Evolutionary conservation across 441 rosid species (phyloP), one percentile per base, ranked within the genome.

Genomic region (Populus hybrid): DNA sequence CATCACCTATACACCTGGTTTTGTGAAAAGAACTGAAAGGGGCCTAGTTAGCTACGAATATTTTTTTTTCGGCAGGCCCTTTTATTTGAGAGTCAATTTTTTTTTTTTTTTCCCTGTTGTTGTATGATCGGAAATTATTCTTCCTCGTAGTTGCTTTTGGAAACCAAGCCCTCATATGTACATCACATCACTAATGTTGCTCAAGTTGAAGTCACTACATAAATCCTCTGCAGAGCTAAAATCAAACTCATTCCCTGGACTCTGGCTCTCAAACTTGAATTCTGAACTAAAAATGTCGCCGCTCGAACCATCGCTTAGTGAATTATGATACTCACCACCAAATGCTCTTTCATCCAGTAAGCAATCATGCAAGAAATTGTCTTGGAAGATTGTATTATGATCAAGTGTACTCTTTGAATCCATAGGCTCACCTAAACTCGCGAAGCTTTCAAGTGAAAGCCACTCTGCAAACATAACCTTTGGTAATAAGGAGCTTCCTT

Each of bases 391-490:
- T 59, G 81, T 66, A 56, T 67, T 70, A 18, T 71, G 65, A 64
- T 72, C 71, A 38, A 74, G 71, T 6, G 66, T 76, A 59, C 76
- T 76, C 4, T 78, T 74, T 71, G 79, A 78, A 70, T 68, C 79
- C 73, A 24, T 16, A 21, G 74, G 74, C 18, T 79, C 77, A 29
- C 71, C 26, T 20, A 74, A 73, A 78, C 78, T 77, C 5, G 77
- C 63, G 36, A 84, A 75, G 74, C 77, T 67, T n/a, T 86, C 88
- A 40, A 82, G 79, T 9, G 88, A 74, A 36, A 94, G 87, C 99
- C 99, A 93, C 81, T 90, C 97, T 1, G 97, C 86, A 35, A 94
- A 94, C 80, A 93, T 80, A 69, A 92, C 64, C 79, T 86, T 90
- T 1, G 95, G 94, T 40, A 20, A 7, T 7, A 90, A 72, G 78